A percentile compares a stretch with the other conserved stretches of the same genome.
These are phyloP conservation scores for Asterophora lycoperdoides DNA, from an alignment of 768 basidiomycete genomes.

Conservation along the genomic window DNA sequence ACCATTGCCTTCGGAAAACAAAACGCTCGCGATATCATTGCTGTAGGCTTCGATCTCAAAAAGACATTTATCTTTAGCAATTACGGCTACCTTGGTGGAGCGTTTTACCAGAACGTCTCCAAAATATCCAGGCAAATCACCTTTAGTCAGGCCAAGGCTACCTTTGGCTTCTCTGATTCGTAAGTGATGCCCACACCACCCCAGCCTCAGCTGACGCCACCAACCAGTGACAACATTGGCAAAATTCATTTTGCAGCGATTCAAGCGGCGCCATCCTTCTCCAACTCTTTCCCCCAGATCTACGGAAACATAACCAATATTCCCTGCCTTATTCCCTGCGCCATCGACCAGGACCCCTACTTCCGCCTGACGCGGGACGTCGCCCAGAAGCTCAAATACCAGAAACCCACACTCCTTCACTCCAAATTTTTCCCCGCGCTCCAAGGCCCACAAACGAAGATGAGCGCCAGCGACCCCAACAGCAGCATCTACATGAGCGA, in stretches of 20 bases:
- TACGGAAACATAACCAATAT: slow-evolving; percentile 80
- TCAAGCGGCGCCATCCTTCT: slow-evolving; percentile 95
- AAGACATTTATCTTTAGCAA: slow-evolving; percentile 98
- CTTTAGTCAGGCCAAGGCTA: slow-evolving; percentile 88
- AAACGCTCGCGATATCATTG: slow-evolving; percentile 96
- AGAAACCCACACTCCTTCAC: slow-evolving; percentile 89
- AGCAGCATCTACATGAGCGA: slow-evolving; percentile 97
- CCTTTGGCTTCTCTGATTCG: slow-evolving; percentile 97
- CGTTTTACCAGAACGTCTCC: slow-evolving; percentile 93
- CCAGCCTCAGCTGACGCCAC: neutral
- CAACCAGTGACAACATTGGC: slow-evolving; percentile 93
- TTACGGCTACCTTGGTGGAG: slow-evolving; percentile 83
- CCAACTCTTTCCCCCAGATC: slow-evolving; percentile 97
- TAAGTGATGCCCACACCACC: slow-evolving; percentile 38
- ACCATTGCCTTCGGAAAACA: slow-evolving; percentile 74
- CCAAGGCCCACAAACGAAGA: slow-evolving; percentile 97
- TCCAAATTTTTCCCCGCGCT: slow-evolving; percentile 98
- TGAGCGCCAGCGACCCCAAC: slow-evolving; percentile 95
- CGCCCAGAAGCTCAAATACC: slow-evolving; percentile 90
- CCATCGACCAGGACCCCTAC: slow-evolving; percentile 97
- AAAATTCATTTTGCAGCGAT: slow-evolving; percentile 96
- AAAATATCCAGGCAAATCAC: slow-evolving; percentile 92
- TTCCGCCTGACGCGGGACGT: slow-evolving; percentile 98
- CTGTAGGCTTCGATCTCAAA: slow-evolving; percentile 86
- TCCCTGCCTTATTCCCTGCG: slow-evolving; percentile 94